Evolutionary conservation across 257 asterid genomes (phyloP), one percentile per base, ranked within the genome.

Genomic region (Solanum appendiculatum): DNA sequence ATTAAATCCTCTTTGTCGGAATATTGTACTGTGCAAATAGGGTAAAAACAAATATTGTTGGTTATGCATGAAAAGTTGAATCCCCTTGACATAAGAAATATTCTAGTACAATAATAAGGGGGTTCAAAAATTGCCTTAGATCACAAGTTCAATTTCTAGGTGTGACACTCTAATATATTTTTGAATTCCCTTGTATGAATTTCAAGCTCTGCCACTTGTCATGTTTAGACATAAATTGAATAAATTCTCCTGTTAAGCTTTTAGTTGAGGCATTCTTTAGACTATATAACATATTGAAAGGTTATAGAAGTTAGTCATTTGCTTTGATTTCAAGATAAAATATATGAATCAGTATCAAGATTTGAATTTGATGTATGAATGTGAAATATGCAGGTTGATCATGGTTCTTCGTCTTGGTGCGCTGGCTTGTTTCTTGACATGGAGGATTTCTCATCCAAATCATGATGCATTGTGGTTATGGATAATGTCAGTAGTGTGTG

Each of bases 401-500:
- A 93, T 95, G 89, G 93, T 90, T 58, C 89, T 95, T 90, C 98
- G 98, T 36, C 94, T 95, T 12, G 97, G 89, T 15, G 96, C 98
- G 13, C 92, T 96, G 5, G 95, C 84, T 54, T 95, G 98, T 86
- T 96, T 94, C 90, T 90, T 96, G 10, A 87, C 99, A 85, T 96
- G 99, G 98, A 91, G 98, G 72, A 87, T 95, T 51, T 90, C 90
- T 85, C 97, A 96, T 88, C 98, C 98, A 15, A 97, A 95, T 86
- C 98, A 87, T 21, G 98, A 97, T 21, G 98, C 98, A 18, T 87
- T 94, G 91, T 95, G 99, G 98, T 63, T 96, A 33, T 97, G 99
- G 99, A 16, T 94, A 54, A 94, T 97, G 98, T 95, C 98, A 9
- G 96, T 97, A 3, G 84, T 94, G 15, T 95, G 99, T 86, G 99